phyloP scores from a whole-genome alignment of 768 basidiomycete species.

The Paxillus involutus region DNA sequence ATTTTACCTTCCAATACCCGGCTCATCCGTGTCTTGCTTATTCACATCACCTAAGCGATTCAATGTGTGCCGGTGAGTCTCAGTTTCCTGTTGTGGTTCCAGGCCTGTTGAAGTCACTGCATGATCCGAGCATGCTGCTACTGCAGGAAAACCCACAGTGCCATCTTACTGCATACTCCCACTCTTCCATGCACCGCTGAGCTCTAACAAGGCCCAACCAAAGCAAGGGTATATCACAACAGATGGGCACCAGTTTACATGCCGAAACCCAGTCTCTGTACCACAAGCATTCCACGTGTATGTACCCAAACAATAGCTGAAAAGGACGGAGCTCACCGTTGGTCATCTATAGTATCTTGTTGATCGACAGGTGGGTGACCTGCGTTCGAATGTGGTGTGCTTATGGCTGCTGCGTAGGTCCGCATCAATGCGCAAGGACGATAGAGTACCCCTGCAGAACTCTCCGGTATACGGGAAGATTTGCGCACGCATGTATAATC shows the following conservation, averaged over 20 bases:
- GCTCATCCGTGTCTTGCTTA: not conserved
- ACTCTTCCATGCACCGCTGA: conserved; percentile 46
- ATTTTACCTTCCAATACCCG: too few relatives aligned
- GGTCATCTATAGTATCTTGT: conserved; percentile 11
- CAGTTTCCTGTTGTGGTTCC: not conserved
- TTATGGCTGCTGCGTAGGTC: conserved; percentile 36
- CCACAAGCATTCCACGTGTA: conserved; percentile 62
- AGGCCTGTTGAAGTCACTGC: not conserved
- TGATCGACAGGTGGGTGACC: conserved; percentile 19
- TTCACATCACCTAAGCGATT: conserved; percentile 36
- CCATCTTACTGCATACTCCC: conserved; percentile 57
- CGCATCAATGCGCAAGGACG: conserved; percentile 43
- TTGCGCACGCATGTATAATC: conserved; percentile 36
- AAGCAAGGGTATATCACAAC: conserved; percentile 47
- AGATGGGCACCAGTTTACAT: conserved; percentile 56
- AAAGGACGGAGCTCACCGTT: not conserved
- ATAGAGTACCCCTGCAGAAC: conserved; percentile 39
- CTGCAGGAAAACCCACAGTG: conserved; percentile 34
- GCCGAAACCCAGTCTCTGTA: conserved; percentile 47
- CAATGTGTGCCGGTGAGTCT: conserved; percentile 47
- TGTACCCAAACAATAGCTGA: conserved; percentile 17
- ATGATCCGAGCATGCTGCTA: conserved; percentile 52
- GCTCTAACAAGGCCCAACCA: conserved; percentile 15
- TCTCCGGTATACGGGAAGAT: conserved; percentile 38
- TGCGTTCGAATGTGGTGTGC: not conserved